These are phyloP conservation scores for peach (Prunus persica) DNA, from an alignment of 306 rosid genomes.

Conservation along the genomic window DNA sequence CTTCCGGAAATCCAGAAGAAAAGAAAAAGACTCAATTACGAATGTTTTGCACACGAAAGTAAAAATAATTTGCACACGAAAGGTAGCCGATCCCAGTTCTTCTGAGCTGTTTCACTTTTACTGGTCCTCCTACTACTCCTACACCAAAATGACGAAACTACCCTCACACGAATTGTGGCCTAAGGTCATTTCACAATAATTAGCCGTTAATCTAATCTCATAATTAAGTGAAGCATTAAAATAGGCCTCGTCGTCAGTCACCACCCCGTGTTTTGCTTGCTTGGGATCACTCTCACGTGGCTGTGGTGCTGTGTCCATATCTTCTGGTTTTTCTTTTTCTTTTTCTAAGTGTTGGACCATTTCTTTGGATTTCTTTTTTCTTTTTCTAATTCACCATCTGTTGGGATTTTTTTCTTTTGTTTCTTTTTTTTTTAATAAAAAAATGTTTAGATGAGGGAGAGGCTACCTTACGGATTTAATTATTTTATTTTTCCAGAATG, in stretches of 20 bases:
- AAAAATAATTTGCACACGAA: neutral
- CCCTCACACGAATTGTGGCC: neutral
- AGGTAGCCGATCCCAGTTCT: neutral
- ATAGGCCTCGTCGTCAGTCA: neutral
- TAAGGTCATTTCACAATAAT: neutral
- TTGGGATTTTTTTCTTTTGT: neutral
- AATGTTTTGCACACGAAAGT: neutral
- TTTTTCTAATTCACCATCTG: neutral
- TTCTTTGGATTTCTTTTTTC: neutral
- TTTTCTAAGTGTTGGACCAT: neutral
- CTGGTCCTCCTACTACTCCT: neutral
- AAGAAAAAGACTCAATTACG: neutral
- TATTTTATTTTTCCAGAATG: slow-evolving; percentile 1
- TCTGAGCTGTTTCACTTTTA: neutral
- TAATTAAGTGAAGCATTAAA: neutral
- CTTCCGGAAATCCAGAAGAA: neutral
- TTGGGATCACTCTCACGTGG: slow-evolving; percentile 48
- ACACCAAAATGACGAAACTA: slow-evolving; percentile 8
- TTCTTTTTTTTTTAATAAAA: too few species aligned
- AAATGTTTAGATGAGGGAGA: too few species aligned
- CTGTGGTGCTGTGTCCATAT: slow-evolving; percentile 30
- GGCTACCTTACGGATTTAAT: too few species aligned
- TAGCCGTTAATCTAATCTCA: neutral
- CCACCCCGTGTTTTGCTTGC: slow-evolving; percentile 14
- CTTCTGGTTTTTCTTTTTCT: neutral